Conservation (phyloP, 805 yeast genomes). For the Metschnikowia lunata region DNA sequence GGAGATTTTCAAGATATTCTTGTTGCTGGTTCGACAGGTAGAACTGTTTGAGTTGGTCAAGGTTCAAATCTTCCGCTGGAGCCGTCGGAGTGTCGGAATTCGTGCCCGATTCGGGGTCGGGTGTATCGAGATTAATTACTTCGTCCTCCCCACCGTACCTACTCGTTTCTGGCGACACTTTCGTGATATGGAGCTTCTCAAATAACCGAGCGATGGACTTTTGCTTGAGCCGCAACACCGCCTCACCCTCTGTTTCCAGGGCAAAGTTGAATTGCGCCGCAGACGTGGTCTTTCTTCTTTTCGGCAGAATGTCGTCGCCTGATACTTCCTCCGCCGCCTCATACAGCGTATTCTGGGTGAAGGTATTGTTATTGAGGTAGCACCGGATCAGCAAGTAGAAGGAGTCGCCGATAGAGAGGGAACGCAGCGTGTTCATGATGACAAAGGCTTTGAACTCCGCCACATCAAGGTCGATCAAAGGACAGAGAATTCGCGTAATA, state of each 20-base stretch:
- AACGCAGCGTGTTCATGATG: constrained; percentile 48
- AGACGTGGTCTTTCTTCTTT: constrained; percentile 17
- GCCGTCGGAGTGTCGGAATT: constrained; percentile 15
- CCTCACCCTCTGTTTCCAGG: constrained; percentile 53
- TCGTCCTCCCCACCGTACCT: background rate
- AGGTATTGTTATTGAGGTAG: constrained; percentile 43
- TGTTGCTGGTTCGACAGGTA: constrained; percentile 69
- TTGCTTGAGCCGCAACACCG: constrained; percentile 48
- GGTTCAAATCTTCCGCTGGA: constrained; percentile 41
- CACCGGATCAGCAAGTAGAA: constrained; percentile 69
- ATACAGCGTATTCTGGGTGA: constrained; percentile 18
- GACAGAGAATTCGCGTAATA: constrained; percentile 59
- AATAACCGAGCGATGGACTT: constrained; percentile 53
- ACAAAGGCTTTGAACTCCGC: constrained; percentile 55
- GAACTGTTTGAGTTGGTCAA: constrained; percentile 72
- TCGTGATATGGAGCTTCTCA: constrained; percentile 40
- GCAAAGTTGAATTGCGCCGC: constrained; percentile 22
- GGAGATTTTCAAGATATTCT: constrained; percentile 51
- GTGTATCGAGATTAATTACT: constrained; percentile 3
- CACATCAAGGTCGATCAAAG: constrained; percentile 53
- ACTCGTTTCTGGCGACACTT: background rate
- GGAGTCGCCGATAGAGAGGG: constrained; percentile 71
- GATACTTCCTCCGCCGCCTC: constrained; percentile 6
- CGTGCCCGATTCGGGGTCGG: background rate
- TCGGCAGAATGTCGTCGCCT: constrained; percentile 10